A percentile compares a stretch with the other conserved stretches of the same genome.
phyloP scores from a whole-genome alignment of 2,329 filamentous ascomycete species.

The Paraphaeosphaeria sporulosa region DNA sequence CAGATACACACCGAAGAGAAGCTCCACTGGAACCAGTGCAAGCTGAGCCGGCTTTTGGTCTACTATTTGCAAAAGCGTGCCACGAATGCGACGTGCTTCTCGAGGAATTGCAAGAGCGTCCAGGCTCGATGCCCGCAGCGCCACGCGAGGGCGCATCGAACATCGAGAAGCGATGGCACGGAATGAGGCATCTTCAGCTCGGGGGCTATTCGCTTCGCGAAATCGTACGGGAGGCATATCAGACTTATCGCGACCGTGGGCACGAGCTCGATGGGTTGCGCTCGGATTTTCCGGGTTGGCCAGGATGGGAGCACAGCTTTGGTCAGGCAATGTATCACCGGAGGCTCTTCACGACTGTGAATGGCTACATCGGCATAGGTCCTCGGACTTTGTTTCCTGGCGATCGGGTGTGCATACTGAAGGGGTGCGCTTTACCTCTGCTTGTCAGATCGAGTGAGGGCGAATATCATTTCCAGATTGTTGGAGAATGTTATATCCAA shows the following conservation, averaged over 20 bases:
- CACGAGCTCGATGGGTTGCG: neutral
- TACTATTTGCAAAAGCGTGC: neutral
- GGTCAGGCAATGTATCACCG: neutral
- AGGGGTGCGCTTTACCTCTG: neutral
- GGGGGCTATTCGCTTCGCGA: neutral
- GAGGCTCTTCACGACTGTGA: neutral
- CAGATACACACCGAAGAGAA: neutral
- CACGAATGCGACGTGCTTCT: neutral
- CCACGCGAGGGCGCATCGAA: neutral
- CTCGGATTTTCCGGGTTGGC: neutral
- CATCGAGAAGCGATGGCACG: constrained; percentile 1
- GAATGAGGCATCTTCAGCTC: neutral
- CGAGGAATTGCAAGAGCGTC: neutral
- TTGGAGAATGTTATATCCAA: constrained; percentile 1
- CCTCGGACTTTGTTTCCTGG: neutral
- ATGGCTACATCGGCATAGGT: neutral
- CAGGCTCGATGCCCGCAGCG: neutral
- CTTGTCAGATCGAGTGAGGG: neutral
- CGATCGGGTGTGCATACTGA: neutral
- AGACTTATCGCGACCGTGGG: neutral
- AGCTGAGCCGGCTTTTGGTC: neutral
- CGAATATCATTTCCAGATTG: neutral
- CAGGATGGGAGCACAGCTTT: constrained; percentile 1
- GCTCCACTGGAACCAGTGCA: neutral
- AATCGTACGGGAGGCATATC: neutral